Conservation (phyloP, 805 yeast species). For the Metschnikowia drakensbergensis region DNA sequence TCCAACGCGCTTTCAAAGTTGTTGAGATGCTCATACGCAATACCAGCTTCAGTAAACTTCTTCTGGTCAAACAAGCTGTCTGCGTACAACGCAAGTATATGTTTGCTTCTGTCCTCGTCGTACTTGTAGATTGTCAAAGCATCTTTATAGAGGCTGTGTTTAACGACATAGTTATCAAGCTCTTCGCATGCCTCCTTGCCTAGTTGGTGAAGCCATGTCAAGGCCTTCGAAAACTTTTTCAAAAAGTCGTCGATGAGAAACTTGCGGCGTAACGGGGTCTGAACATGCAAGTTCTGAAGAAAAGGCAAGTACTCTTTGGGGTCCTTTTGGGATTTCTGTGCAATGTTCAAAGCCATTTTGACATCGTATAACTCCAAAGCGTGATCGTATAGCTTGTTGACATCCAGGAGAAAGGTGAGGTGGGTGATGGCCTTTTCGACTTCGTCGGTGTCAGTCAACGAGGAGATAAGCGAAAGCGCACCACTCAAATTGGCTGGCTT, state of each 20-base stretch:
- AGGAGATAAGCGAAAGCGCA: conserved; percentile 64
- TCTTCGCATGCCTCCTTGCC: conserved; percentile 44
- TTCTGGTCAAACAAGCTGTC: conserved; percentile 52
- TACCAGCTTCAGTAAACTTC: conserved; percentile 69
- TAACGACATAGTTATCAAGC: conserved; percentile 61
- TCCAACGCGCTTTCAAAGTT: conserved; percentile 60
- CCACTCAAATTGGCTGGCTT: conserved; percentile 78
- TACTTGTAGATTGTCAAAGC: conserved; percentile 65
- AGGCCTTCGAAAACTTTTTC: conserved; percentile 63
- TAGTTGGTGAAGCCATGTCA: conserved; percentile 56
- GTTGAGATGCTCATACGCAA: conserved; percentile 68
- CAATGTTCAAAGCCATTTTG: conserved; percentile 73
- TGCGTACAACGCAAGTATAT: conserved; percentile 61
- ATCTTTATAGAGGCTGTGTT: conserved; percentile 63
- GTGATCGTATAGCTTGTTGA: conserved; percentile 71
- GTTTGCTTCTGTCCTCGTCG: conserved; percentile 49
- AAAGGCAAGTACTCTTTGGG: conserved; percentile 96
- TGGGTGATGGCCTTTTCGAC: conserved; percentile 67
- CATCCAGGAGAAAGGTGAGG: conserved; percentile 86
- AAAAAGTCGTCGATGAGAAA: conserved; percentile 79
- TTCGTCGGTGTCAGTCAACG: conserved; percentile 44
- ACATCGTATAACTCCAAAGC: conserved; percentile 83
- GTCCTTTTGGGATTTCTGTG: conserved; percentile 96
- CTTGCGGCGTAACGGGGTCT: conserved; percentile 59
- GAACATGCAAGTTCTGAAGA: conserved; percentile 70